Conservation (phyloP, 192 early-diverging fungal genomes). For the Podila epicladia region DNA sequence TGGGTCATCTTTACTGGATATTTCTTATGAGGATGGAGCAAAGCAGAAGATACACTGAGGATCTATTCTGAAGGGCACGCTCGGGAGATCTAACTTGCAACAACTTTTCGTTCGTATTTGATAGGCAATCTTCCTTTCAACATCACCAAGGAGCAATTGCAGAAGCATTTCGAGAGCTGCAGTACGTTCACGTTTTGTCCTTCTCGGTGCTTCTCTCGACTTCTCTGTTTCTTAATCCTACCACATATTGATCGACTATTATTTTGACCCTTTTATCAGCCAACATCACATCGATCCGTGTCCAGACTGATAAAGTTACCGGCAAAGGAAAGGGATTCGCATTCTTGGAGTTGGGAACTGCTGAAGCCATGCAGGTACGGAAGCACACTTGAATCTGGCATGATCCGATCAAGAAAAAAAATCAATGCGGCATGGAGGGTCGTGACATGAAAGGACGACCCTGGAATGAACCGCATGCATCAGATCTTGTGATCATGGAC, state of each 20-base stretch:
- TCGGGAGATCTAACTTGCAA: neutral
- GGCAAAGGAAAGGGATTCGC: conserved; percentile 79
- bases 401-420: neutral
- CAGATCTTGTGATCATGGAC: no score
- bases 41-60: no score
- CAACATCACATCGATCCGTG: conserved; percentile 65
- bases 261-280: conserved; percentile 2
- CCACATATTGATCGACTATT: neutral
- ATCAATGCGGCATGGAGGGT: neutral
- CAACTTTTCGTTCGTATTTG: neutral
- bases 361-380: conserved; percentile 60
- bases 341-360: conserved; percentile 71
- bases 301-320: conserved; percentile 75
- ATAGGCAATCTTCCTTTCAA: conserved; percentile 72
- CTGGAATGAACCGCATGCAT: no score
- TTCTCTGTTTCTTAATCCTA: neutral
- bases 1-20: conserved; percentile 1
- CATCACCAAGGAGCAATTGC: conserved; percentile 69
- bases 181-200: conserved; percentile 26
- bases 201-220: neutral
- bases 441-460: no score
- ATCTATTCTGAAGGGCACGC: neutral
- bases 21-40: neutral
- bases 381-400: neutral
- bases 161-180: conserved; percentile 66